Conservation (phyloP, 805 yeast species). For the Kodamaea restingae region DNA sequence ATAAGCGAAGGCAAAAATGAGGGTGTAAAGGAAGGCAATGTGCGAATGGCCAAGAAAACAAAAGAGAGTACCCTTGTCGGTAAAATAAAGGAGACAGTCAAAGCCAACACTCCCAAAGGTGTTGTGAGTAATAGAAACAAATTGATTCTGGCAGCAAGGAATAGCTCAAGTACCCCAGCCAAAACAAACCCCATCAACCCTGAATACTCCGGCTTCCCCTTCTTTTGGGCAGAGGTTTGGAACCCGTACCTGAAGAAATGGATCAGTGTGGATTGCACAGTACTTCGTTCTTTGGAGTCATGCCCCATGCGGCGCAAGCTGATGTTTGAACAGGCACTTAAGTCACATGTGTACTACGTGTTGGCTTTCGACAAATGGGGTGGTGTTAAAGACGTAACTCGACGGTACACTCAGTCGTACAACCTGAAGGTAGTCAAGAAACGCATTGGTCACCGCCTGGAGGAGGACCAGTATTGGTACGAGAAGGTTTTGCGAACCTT, state of each 20-base stretch:
- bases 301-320: conserved; percentile 49
- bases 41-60: too few relatives aligned
- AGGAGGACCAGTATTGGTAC: conserved; percentile 61
- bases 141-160: conserved; percentile 11
- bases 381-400: conserved; percentile 74
- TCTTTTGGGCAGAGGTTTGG: conserved; percentile 96
- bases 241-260: conserved; percentile 66
- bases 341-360: conserved; percentile 66
- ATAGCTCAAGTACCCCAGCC: conserved; percentile 14
- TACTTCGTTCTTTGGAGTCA: conserved; percentile 58
- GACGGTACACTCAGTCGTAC: conserved; percentile 68
- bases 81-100: neutral
- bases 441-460: conserved; percentile 56
- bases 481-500: conserved; percentile 31
- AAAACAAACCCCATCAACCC: conserved; percentile 15
- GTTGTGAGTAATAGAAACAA: conserved; percentile 16
- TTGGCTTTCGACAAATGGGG: conserved; percentile 69
- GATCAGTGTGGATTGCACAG: conserved; percentile 84
- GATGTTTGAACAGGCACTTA: conserved; percentile 55
- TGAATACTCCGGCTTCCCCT: conserved; percentile 13
- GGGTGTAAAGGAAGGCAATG: neutral
- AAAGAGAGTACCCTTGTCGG: neutral
- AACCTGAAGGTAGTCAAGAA: conserved; percentile 75
- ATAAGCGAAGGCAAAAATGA: conserved; percentile 5
- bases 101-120: too few relatives aligned